A percentile compares a stretch with the other conserved stretches of the same genome.
Conservation (phyloP, 2,329 filamentous ascomycete genomes). For the Podosphaera leucotricha region DNA sequence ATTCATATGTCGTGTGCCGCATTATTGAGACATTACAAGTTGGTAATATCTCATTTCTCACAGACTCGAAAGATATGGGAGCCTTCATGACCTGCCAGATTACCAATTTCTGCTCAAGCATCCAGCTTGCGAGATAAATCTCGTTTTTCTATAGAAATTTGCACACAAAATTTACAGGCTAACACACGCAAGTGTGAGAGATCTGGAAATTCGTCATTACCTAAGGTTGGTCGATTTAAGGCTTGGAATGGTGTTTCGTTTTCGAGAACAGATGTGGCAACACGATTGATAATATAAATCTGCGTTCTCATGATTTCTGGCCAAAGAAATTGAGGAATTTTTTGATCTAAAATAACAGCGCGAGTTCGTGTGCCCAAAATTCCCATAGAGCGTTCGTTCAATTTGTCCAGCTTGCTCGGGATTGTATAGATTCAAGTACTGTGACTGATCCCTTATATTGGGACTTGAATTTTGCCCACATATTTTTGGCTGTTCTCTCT, state of each 20-base stretch:
- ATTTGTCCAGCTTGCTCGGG: constrained; percentile 1
- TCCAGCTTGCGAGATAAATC: not conserved
- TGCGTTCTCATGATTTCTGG: constrained; percentile 1
- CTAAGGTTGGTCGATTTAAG: not conserved
- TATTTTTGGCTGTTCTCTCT: not conserved
- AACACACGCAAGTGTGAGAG: not conserved
- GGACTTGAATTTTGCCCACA: not conserved
- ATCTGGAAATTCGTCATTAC: constrained; percentile 1
- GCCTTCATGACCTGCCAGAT: constrained; percentile 1
- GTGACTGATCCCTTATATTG: not conserved
- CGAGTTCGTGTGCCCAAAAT: not conserved
- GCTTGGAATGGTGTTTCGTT: not conserved
- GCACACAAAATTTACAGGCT: not conserved
- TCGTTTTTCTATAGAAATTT: constrained; percentile 1
- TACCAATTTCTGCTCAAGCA: not conserved
- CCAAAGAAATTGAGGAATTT: constrained; percentile 1
- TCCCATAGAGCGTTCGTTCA: not conserved
- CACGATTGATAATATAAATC: not conserved
- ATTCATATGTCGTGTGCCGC: too few relatives aligned
- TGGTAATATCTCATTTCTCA: not conserved
- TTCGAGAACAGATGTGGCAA: not conserved
- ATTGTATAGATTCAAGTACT: not conserved
- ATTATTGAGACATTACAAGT: too few relatives aligned
- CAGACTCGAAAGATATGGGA: not conserved
- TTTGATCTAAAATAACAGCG: constrained; percentile 1